Evolutionary conservation across 768 basidiomycete genomes (phyloP).

Genomic region (Leccinum disarticulatum): DNA sequence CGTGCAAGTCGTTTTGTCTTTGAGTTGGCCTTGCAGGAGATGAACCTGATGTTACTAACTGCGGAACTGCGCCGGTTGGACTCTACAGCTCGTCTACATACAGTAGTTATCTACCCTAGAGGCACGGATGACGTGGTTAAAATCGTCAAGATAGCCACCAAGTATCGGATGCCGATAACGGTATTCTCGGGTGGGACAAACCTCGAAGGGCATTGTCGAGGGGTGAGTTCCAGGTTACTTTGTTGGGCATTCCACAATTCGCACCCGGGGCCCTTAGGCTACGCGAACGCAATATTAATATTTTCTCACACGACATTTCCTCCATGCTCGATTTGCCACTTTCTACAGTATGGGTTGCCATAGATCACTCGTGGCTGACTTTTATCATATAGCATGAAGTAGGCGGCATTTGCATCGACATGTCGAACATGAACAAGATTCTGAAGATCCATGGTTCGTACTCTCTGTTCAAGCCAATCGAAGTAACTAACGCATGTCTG

Average conservation of each 20-base stretch:
- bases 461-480: neutral
- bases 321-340: neutral
- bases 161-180: slow-evolving; percentile 73
- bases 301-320: neutral
- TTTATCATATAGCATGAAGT: slow-evolving; percentile 13
- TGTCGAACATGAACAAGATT: slow-evolving; percentile 78
- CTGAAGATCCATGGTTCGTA: slow-evolving; percentile 66
- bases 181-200: slow-evolving; percentile 82
- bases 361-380: slow-evolving; percentile 1
- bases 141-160: slow-evolving; percentile 72
- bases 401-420: slow-evolving; percentile 79
- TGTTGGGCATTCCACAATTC: neutral
- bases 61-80: neutral
- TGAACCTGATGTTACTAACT: neutral
- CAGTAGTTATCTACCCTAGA: slow-evolving; percentile 61
- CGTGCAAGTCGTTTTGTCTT: slow-evolving; percentile 10
- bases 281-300: neutral
- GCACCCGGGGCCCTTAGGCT: neutral
- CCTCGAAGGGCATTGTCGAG: slow-evolving; percentile 74
- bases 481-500: neutral
- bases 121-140: slow-evolving; percentile 82
- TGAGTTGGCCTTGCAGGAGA: neutral
- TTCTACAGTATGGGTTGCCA: neutral
- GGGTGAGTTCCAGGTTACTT: slow-evolving; percentile 41
- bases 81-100: slow-evolving; percentile 43